These are phyloP conservation scores for Trametes villosa DNA, from an alignment of 768 basidiomycete genomes.

Conservation along the genomic window DNA sequence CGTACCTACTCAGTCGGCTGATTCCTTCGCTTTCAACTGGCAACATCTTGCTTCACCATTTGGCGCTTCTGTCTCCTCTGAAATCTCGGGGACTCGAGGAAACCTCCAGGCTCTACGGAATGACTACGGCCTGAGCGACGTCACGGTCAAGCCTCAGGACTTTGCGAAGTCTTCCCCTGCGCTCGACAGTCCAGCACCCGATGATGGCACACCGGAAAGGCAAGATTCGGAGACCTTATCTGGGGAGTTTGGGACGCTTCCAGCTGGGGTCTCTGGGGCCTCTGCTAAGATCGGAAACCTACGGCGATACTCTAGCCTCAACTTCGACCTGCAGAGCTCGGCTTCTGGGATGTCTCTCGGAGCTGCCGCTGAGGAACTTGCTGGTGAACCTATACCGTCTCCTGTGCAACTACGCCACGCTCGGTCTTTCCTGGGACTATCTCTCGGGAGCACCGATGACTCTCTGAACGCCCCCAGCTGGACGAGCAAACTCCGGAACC, in stretches of 20 bases:
- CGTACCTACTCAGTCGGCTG: not conserved
- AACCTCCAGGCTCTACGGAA: slow-evolving; percentile 3
- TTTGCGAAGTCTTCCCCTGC: not conserved
- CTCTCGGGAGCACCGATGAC: slow-evolving; percentile 38
- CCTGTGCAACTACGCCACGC: slow-evolving; percentile 18
- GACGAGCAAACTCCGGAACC: slow-evolving; percentile 49
- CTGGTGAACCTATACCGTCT: slow-evolving; percentile 17
- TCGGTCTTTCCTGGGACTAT: slow-evolving; percentile 27
- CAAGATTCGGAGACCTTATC: not conserved
- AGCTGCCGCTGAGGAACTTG: not conserved
- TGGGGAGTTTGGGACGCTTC: slow-evolving; percentile 4
- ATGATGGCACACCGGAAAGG: not conserved
- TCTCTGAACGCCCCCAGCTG: slow-evolving; percentile 27
- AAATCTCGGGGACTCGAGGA: not conserved
- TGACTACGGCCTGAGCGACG: not conserved
- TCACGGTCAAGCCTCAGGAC: not conserved
- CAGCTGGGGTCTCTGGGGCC: slow-evolving; percentile 5
- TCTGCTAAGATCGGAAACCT: slow-evolving; percentile 19
- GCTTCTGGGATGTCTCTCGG: slow-evolving; percentile 15
- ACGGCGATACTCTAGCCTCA: slow-evolving; percentile 34
- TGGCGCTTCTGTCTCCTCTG: not conserved
- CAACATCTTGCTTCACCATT: too few relatives aligned
- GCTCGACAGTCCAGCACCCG: not conserved
- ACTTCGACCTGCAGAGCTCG: slow-evolving; percentile 33
- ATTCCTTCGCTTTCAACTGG: slow-evolving; percentile 10